Evolutionary conservation across 805 yeast genomes (phyloP).

Genomic region (Spencermartinsiella europaea): DNA sequence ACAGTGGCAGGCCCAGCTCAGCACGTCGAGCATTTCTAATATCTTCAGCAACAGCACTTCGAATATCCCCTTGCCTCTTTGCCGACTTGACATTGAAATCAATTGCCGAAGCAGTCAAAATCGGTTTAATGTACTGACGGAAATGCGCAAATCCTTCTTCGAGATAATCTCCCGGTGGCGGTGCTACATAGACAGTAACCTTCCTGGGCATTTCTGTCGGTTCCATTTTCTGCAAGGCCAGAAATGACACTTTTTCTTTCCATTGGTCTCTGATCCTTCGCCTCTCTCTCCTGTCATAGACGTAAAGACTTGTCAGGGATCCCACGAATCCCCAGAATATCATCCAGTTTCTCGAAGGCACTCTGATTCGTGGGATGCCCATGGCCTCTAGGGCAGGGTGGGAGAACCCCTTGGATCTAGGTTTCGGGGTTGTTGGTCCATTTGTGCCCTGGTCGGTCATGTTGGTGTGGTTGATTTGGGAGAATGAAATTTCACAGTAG

Average conservation of each 20-base stretch:
- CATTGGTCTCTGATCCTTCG: slow-evolving; percentile 57
- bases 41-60: slow-evolving; percentile 74
- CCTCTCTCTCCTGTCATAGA: slow-evolving; percentile 75
- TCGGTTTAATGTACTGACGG: slow-evolving; percentile 77
- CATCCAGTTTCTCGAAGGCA: slow-evolving; percentile 92
- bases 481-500: no score
- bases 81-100: slow-evolving; percentile 78
- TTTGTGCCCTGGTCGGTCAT: no score
- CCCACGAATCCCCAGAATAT: slow-evolving; percentile 76
- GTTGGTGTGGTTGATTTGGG: no score
- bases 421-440: not conserved
- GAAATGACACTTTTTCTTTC: slow-evolving; percentile 52
- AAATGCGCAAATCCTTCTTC: slow-evolving; percentile 70
- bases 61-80: slow-evolving; percentile 82
- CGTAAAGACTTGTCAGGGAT: slow-evolving; percentile 64
- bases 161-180: slow-evolving; percentile 92
- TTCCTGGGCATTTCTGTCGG: slow-evolving; percentile 61
- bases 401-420: slow-evolving; percentile 15
- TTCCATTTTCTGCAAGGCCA: slow-evolving; percentile 44
- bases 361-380: slow-evolving; percentile 72
- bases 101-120: slow-evolving; percentile 74
- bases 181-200: slow-evolving; percentile 78
- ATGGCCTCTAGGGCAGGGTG: slow-evolving; percentile 40
- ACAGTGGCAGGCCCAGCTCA: slow-evolving; percentile 25
- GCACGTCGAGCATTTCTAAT: slow-evolving; percentile 64